phyloP scores from a whole-genome alignment of 306 rosid species.

The Potentilla sterilis region DNA sequence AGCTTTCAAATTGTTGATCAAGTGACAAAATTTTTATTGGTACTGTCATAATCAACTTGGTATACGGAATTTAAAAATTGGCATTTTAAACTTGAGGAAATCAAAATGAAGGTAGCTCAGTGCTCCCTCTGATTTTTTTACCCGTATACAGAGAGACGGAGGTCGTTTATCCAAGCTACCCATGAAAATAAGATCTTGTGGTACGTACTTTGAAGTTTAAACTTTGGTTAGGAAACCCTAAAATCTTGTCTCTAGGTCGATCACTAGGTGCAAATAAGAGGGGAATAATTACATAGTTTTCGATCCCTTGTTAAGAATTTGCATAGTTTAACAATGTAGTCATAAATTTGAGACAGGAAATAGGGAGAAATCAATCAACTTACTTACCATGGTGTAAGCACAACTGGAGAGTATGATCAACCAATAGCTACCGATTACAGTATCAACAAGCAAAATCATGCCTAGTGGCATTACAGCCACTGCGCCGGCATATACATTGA shows the following conservation, averaged over 20 bases:
- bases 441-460: background rate
- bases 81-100: no score
- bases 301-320: background rate
- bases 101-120: no score
- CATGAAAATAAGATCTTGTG: no score
- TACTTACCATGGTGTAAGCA: background rate
- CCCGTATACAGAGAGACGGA: no score
- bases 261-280: background rate
- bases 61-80: no score
- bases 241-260: background rate
- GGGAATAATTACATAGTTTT: background rate
- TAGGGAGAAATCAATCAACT: background rate
- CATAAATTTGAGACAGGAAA: background rate
- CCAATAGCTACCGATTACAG: background rate
- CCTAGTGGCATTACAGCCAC: background rate
- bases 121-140: no score
- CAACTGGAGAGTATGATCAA: background rate
- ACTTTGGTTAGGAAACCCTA: no score
- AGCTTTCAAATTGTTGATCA: background rate
- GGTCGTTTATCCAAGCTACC: no score
- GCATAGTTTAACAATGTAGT: background rate
- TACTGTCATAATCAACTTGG: no score
- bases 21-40: background rate
- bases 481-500: slow-evolving; percentile 1
- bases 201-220: no score